A percentile compares a stretch with the other conserved stretches of the same genome.
Evolutionary conservation across 1,284 basidiomycete genomes (phyloP).

Genomic region (Microbotryomycetes sp.): DNA sequence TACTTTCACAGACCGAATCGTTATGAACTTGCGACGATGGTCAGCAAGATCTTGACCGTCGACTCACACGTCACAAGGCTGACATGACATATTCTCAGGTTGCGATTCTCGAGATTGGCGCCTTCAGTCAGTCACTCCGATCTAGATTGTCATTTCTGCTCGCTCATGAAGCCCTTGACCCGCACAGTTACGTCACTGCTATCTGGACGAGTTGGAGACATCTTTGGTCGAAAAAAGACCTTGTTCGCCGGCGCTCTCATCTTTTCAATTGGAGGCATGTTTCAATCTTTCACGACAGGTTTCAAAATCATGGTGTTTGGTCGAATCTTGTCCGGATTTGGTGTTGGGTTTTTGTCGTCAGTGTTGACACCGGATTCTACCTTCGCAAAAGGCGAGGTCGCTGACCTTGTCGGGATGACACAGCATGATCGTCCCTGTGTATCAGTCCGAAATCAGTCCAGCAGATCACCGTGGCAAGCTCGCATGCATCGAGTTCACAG

Average conservation of each 20-base stretch:
- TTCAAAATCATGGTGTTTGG: conserved; percentile 83
- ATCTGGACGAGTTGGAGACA: conserved; percentile 80
- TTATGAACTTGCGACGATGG: conserved; percentile 67
- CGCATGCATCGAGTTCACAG: conserved; percentile 97
- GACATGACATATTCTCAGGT: conserved; percentile 2
- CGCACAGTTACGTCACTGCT: conserved; percentile 75
- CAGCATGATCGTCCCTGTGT: conserved; percentile 94
- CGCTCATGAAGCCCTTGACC: not conserved
- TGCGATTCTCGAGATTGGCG: conserved; percentile 66
- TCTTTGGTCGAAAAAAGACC: conserved; percentile 78
- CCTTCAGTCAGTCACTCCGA: conserved; percentile 56
- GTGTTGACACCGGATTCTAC: no score
- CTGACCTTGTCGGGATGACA: not conserved
- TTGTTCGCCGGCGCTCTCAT: conserved; percentile 78
- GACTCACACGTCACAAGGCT: not conserved
- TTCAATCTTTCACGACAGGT: conserved; percentile 82
- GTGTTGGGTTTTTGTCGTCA: conserved; percentile 85
- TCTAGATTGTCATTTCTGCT: conserved; percentile 36
- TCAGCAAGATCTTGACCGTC: conserved; percentile 58
- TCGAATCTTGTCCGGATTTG: conserved; percentile 80
- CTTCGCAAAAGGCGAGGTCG: no score
- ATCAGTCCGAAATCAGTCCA: conserved; percentile 93
- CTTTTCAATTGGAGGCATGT: conserved; percentile 79
- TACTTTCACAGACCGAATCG: conserved; percentile 66
- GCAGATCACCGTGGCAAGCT: conserved; percentile 82